These are phyloP conservation scores for Tolypocladium nubicola DNA, from an alignment of 2,329 filamentous ascomycete genomes.

Conservation along the genomic window DNA sequence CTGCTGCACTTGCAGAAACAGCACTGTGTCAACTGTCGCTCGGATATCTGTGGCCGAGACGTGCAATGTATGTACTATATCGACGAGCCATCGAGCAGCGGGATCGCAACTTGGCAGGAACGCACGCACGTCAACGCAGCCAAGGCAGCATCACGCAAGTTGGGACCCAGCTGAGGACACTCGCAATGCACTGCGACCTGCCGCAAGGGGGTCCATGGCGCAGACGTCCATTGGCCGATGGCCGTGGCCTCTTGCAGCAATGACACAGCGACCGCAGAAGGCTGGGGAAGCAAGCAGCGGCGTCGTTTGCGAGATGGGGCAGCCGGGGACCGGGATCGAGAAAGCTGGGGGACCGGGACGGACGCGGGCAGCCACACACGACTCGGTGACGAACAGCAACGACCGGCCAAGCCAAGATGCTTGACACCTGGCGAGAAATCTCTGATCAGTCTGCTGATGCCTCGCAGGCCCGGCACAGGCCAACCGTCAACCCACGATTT, in stretches of 20 bases:
- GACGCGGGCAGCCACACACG: neutral
- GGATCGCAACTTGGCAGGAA: neutral
- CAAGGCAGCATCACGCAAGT: conserved; percentile 4
- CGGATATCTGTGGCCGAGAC: neutral
- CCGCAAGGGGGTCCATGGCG: neutral
- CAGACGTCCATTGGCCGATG: neutral
- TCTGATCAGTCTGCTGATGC: conserved; percentile 11
- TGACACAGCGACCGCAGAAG: neutral
- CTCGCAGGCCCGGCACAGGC: conserved; percentile 3
- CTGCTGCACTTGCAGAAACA: neutral
- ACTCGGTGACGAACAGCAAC: neutral
- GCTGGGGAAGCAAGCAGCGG: neutral
- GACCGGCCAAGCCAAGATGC: neutral
- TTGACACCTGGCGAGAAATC: conserved; percentile 5
- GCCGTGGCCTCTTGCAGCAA: neutral
- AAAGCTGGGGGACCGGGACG: neutral
- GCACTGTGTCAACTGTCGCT: neutral
- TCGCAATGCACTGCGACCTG: neutral
- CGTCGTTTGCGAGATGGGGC: neutral
- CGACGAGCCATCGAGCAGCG: neutral
- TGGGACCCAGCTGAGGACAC: neutral
- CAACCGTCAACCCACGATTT: conserved; percentile 3
- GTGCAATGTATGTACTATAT: neutral
- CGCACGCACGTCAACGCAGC: conserved; percentile 5
- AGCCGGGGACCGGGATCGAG: neutral